Base-by-base conservation (phyloP, 176 grass and related monocot genomes). In the Eragrostis curvula region DNA sequence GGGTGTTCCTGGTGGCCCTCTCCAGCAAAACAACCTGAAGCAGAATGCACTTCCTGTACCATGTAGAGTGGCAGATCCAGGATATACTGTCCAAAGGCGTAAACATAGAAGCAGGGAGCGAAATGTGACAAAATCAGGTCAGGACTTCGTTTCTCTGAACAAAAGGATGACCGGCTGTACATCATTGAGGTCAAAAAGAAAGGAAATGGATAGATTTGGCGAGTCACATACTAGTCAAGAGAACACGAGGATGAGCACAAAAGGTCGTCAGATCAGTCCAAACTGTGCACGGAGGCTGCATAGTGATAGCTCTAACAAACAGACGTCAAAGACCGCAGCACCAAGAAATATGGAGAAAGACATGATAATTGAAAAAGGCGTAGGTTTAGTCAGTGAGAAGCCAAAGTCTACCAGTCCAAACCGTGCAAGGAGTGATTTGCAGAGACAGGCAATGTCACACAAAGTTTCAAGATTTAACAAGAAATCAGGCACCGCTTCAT, bases 1-100 rank as follows among this genome's bases (percentile, higher is more conserved):
- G 36, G 88, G 59, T 65, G 67, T 66, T 59, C 51, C 48, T 68
- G 53, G 67, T 81, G 59, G 36, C 20, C 84, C 85, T 41, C 80
- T 92, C 32, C 92, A 82, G 48, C 85, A 89, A 71, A 94, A 92
- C 60, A 88, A 89, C 79, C 83, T 86, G 74, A 95, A 87, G 91
- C 90, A 86, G 81, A 98, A 93, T 71, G 55, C 75, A 46, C 70
- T 86, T 25, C 67, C 81, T 58, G 55, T 43, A 68, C 67, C 39
- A 71, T 70, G 20, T 71, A 18, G n/a, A 70, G 64, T 32, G 14
- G 80, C 46, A 71, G 66, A 81, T 52, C 56, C 21, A 30, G 47
- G 42, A 12, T 82, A 50, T 58, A 71, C 61, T 61, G 15, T 67
- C 52, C 83, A 80, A 18, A 77, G 58, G 52, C 82, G 71, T 50